Evolutionary conservation across 179 eudicot species (phyloP).

Genomic region (Silene coronaria): DNA sequence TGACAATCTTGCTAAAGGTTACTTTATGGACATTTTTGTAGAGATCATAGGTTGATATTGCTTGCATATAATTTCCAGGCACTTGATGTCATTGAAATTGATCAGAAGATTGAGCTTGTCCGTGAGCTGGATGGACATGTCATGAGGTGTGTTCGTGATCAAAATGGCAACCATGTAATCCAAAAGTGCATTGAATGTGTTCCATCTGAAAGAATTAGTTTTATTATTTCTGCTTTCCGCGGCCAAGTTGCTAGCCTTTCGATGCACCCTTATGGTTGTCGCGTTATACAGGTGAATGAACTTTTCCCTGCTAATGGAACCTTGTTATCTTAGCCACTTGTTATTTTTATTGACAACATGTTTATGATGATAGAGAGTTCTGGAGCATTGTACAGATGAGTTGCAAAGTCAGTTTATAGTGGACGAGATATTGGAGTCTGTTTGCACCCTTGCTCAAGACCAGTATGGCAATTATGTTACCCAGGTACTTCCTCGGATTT

Average conservation of each 20-base stretch:
- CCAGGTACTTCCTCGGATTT: slow-evolving; percentile 40
- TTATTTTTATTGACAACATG: slow-evolving; percentile 4
- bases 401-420: slow-evolving; percentile 61
- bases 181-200: slow-evolving; percentile 87
- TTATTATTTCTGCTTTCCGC: slow-evolving; percentile 67
- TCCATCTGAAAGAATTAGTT: slow-evolving; percentile 56
- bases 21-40: background rate
- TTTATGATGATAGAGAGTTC: slow-evolving; percentile 54
- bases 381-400: slow-evolving; percentile 76
- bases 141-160: slow-evolving; percentile 81
- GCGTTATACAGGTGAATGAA: slow-evolving; percentile 73
- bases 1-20: background rate
- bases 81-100: slow-evolving; percentile 81
- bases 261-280: slow-evolving; percentile 95
- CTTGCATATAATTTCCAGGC: slow-evolving; percentile 43
- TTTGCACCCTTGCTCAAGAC: slow-evolving; percentile 74
- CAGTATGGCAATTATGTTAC: slow-evolving; percentile 95
- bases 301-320: background rate
- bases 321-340: background rate
- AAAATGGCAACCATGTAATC: slow-evolving; percentile 90
- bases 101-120: slow-evolving; percentile 70
- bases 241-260: slow-evolving; percentile 73
- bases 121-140: slow-evolving; percentile 86
- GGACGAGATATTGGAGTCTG: slow-evolving; percentile 84
- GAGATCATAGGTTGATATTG: background rate